Percentiles rank a stretch among this genome's conserved stretches.
Conservation (phyloP, 176 grass and related monocot genomes). For the Triticum timopheevii region DNA sequence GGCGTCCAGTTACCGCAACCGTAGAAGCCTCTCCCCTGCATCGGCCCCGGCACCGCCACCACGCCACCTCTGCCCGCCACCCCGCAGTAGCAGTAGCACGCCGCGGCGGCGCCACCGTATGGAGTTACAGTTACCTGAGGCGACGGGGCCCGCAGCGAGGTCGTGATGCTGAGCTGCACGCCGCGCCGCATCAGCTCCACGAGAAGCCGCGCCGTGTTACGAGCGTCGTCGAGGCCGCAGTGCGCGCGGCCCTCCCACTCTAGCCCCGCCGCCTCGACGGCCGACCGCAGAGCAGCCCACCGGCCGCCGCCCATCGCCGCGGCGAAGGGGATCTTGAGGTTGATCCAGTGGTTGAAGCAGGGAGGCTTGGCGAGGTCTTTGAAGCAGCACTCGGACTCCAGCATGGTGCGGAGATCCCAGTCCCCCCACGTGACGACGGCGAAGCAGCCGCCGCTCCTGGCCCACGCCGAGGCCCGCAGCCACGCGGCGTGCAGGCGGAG, state of each 20-base stretch:
- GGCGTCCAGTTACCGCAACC: background rate
- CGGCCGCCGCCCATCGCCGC: background rate
- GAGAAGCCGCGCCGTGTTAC: constrained; percentile 58
- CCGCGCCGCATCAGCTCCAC: constrained; percentile 37
- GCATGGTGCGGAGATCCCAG: background rate
- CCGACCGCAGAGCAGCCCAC: constrained; percentile 29
- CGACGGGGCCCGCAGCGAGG: too few species aligned
- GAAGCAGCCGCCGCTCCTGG: background rate
- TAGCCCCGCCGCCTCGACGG: constrained; percentile 38
- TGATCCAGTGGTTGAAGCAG: background rate
- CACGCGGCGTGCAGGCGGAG: constrained; percentile 54
- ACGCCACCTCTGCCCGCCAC: background rate
- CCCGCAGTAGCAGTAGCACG: background rate
- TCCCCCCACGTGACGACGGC: background rate
- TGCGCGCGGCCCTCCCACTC: constrained; percentile 42
- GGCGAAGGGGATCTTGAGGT: background rate
- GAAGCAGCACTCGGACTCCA: background rate
- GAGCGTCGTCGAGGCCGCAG: constrained; percentile 34
- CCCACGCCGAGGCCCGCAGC: constrained; percentile 29
- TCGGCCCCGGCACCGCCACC: background rate
- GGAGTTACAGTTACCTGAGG: too few species aligned
- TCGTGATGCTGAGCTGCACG: constrained; percentile 11
- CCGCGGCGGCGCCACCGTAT: too few species aligned
- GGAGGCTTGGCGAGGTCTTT: background rate
- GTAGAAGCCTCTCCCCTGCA: background rate